phyloP scores from a whole-genome alignment of 331 rosid species.

The Erythrophleum ivorense region DNA sequence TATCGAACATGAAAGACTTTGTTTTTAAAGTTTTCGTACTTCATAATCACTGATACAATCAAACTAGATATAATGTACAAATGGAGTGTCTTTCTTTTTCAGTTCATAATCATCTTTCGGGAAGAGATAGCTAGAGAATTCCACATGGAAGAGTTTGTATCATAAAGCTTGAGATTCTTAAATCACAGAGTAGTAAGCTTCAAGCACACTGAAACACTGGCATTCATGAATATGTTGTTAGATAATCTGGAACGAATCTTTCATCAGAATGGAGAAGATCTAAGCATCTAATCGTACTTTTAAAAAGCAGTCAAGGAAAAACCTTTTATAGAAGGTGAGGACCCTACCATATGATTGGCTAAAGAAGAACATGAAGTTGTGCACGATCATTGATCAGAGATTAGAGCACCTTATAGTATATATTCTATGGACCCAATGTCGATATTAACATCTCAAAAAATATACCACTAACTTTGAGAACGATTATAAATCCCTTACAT shows the following conservation, averaged over 20 bases:
- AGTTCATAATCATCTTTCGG: not conserved
- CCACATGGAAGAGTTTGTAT: not conserved
- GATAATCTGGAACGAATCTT: conserved; percentile 30
- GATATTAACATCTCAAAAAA: conserved; percentile 30
- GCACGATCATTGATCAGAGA: conserved; percentile 24
- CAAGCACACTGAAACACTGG: not conserved
- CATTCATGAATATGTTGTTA: conserved; percentile 7
- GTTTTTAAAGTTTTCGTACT: too few relatives aligned
- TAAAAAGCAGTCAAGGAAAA: conserved; percentile 17
- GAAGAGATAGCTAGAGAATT: conserved; percentile 10
- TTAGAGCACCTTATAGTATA: not conserved
- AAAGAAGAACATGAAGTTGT: conserved; percentile 27
- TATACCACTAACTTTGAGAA: conserved; percentile 32
- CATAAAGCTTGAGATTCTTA: conserved; percentile 17
- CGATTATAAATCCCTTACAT: conserved; percentile 56
- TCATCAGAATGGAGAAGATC: conserved; percentile 19
- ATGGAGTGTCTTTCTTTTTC: not conserved
- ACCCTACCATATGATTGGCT: conserved; percentile 38
- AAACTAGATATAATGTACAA: not conserved
- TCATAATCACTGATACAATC: not conserved
- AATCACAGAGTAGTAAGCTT: not conserved
- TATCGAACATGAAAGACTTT: too few relatives aligned
- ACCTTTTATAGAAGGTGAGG: not conserved
- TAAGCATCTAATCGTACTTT: conserved; percentile 3
- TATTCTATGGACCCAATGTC: conserved; percentile 14